Percentiles rank a stretch among this genome's conserved stretches.
Conservation (phyloP, 345 rosid genomes). For the Eucalyptus coolabah region DNA sequence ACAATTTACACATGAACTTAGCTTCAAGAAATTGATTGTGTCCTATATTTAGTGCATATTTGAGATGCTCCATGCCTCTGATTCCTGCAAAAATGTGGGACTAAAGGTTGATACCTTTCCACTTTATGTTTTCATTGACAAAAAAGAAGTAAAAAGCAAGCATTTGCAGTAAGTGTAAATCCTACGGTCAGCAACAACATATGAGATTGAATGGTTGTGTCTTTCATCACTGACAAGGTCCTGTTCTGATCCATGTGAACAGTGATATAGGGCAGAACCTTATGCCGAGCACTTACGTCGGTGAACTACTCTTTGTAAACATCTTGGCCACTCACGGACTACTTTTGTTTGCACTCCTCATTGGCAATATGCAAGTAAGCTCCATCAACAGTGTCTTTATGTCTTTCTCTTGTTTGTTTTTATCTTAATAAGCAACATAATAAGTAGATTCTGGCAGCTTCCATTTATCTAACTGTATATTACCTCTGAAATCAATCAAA, state of each 20-base stretch:
- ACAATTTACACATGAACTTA: neutral
- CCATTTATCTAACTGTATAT: neutral
- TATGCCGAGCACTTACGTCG: constrained; percentile 9
- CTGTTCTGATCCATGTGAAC: neutral
- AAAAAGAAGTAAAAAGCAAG: neutral
- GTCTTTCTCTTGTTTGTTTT: neutral
- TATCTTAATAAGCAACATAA: neutral
- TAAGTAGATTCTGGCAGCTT: neutral
- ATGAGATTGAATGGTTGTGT: neutral
- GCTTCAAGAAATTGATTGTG: neutral
- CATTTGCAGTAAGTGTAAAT: neutral
- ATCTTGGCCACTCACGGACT: constrained; percentile 14
- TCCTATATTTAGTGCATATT: neutral
- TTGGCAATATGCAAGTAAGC: constrained; percentile 49
- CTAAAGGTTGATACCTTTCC: neutral
- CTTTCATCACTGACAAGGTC: neutral
- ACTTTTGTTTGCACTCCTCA: constrained; percentile 18
- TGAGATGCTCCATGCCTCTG: neutral
- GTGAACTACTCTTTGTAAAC: constrained; percentile 18
- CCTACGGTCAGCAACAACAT: neutral
- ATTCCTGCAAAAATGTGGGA: neutral
- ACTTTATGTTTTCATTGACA: neutral
- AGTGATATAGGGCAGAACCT: constrained; percentile 38
- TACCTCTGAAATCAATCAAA: neutral
- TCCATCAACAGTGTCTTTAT: neutral